phyloP scores from a whole-genome alignment of 2,329 filamentous ascomycete genomes.

The Claviceps cyperi region DNA sequence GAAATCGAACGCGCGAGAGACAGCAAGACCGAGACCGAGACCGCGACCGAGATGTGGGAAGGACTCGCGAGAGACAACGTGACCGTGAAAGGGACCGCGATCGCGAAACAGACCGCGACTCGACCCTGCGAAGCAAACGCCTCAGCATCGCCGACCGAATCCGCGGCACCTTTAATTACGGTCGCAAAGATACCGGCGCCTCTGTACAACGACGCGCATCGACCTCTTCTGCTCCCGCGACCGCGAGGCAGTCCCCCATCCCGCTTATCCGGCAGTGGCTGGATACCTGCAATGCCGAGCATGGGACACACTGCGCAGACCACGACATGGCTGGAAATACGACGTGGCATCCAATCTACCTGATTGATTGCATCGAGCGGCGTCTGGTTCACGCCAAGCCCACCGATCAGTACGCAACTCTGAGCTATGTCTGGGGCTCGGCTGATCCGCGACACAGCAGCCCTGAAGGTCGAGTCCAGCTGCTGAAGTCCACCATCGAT shows the following conservation, averaged over 20 bases:
- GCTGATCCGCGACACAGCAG: constrained; percentile 13
- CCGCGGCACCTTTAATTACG: constrained; percentile 19
- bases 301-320: constrained; percentile 25
- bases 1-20: constrained; percentile 1
- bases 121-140: constrained; percentile 19
- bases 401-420: constrained; percentile 26
- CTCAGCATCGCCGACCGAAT: constrained; percentile 28
- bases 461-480: constrained; percentile 15
- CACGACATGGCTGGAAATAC: constrained; percentile 10
- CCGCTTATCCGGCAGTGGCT: constrained; percentile 28
- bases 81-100: constrained; percentile 10
- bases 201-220: constrained; percentile 18
- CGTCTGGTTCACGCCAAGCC: constrained; percentile 24
- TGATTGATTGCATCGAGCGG: constrained; percentile 26
- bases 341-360: constrained; percentile 26
- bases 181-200: constrained; percentile 15
- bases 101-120: constrained; percentile 13
- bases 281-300: constrained; percentile 27
- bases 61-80: constrained; percentile 2
- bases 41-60: constrained; percentile 3
- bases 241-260: constrained; percentile 20
- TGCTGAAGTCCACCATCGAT: constrained; percentile 22
- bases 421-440: constrained; percentile 31
- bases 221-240: constrained; percentile 12
- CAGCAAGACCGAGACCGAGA: background rate